phyloP scores from a whole-genome alignment of 345 rosid species.

The Salix udensis region DNA sequence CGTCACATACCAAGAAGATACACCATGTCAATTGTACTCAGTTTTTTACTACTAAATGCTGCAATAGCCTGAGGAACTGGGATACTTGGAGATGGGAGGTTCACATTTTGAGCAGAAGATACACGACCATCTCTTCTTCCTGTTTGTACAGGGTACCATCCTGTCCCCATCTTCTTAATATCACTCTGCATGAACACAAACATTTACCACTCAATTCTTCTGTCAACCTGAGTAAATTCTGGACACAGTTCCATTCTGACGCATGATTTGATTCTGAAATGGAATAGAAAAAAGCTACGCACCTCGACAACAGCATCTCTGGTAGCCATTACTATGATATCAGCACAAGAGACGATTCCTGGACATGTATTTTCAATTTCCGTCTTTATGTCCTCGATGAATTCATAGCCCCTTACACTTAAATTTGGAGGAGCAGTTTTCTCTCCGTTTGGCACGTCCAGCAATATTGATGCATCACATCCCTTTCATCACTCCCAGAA shows the following conservation, averaged over 20 bases:
- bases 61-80: conserved; percentile 5
- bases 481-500: conserved; percentile 19
- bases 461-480: conserved; percentile 45
- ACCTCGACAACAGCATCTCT: conserved; percentile 54
- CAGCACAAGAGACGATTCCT: conserved; percentile 59
- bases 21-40: conserved; percentile 41
- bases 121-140: conserved; percentile 41
- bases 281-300: neutral
- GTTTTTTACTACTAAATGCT: conserved; percentile 32
- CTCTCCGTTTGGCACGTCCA: conserved; percentile 35
- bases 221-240: no score
- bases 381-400: conserved; percentile 35
- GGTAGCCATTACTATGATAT: conserved; percentile 53
- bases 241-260: neutral
- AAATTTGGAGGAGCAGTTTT: conserved; percentile 36
- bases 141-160: conserved; percentile 42
- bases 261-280: no score
- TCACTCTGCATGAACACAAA: no score
- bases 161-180: neutral
- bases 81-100: conserved; percentile 29
- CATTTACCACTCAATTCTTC: neutral
- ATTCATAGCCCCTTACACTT: conserved; percentile 35
- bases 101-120: conserved; percentile 29
- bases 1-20: conserved; percentile 43
- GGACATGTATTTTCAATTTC: conserved; percentile 40